These are phyloP conservation scores for Rutstroemia sp. DNA, from an alignment of 2,329 filamentous ascomycete species.

Conservation along the genomic window DNA sequence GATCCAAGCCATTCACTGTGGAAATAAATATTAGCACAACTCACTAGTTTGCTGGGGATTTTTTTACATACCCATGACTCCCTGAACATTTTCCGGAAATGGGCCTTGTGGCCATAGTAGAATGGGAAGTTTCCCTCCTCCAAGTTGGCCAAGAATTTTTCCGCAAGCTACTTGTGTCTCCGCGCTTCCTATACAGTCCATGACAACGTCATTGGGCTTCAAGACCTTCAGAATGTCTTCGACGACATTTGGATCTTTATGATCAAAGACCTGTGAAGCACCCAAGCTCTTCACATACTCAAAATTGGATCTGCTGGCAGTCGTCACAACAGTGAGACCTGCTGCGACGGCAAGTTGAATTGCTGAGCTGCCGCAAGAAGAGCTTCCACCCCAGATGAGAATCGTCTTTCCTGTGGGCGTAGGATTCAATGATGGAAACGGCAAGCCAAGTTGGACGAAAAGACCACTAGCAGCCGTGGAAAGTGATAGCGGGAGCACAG, in stretches of 20 bases:
- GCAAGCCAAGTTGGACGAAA: conserved; percentile 18
- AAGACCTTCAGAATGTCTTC: conserved; percentile 14
- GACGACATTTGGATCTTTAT: conserved; percentile 25
- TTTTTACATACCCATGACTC: conserved; percentile 22
- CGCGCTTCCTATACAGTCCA: conserved; percentile 25
- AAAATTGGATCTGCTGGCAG: conserved; percentile 37
- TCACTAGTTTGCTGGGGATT: not conserved
- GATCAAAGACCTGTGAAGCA: conserved; percentile 40
- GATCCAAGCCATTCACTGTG: conserved; percentile 22
- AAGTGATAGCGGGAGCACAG: conserved; percentile 31
- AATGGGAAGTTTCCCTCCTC: conserved; percentile 20
- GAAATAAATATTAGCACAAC: not conserved
- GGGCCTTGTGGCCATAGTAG: not conserved
- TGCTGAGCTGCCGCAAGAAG: conserved; percentile 14
- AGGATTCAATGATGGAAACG: conserved; percentile 12
- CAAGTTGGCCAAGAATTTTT: conserved; percentile 24
- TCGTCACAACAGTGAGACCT: conserved; percentile 36
- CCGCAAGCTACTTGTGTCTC: conserved; percentile 22
- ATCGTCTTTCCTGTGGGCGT: conserved; percentile 15
- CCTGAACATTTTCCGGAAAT: conserved; percentile 10
- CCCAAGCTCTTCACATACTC: conserved; percentile 36
- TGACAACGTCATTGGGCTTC: conserved; percentile 11
- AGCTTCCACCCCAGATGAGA: conserved; percentile 23
- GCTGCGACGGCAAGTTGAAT: conserved; percentile 24
- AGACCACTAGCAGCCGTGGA: conserved; percentile 30